Percentiles rank a stretch among this genome's conserved stretches.
These are phyloP conservation scores for Pythium insidiosum DNA, from an alignment of 352 stramenopile species.

Conservation along the genomic window DNA sequence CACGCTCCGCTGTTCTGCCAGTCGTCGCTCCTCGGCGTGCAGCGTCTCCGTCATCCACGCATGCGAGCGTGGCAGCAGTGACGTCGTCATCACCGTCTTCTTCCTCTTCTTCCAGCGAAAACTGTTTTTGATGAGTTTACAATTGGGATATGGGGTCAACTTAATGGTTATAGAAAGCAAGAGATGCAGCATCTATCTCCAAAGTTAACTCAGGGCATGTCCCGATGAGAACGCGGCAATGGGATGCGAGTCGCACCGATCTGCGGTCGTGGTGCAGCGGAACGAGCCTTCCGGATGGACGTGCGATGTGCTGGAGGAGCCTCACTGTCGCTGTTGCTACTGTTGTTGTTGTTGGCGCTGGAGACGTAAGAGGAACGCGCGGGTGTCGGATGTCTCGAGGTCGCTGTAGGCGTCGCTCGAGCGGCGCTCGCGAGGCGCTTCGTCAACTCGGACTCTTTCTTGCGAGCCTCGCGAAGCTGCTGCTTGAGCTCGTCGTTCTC, in stretches of 20 bases:
- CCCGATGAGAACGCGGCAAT: no score
- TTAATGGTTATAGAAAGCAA: no score
- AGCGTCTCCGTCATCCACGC: conserved; percentile 25
- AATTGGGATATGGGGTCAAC: conserved; percentile 1
- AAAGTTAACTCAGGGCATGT: no score
- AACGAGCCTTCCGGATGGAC: no score
- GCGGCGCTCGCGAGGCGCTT: conserved; percentile 23
- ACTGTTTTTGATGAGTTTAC: neutral
- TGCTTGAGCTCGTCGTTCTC: conserved; percentile 39
- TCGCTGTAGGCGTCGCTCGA: conserved; percentile 16
- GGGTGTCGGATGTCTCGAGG: conserved; percentile 1
- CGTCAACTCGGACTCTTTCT: conserved; percentile 39
- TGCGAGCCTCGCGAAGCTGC: conserved; percentile 13
- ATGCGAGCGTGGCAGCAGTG: conserved; percentile 30
- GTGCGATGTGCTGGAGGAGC: no score
- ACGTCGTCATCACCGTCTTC: neutral
- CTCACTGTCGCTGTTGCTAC: no score
- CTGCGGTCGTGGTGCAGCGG: no score
- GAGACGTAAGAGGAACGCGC: neutral
- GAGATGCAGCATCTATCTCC: no score
- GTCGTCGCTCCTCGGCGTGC: conserved; percentile 30
- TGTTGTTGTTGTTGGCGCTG: neutral
- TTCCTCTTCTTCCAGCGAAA: conserved; percentile 4
- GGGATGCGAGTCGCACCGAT: no score
- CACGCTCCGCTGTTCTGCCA: conserved; percentile 29